Evolutionary conservation across 1,284 basidiomycete genomes (phyloP).

Genomic region (Cryptococcus deneoformans): DNA sequence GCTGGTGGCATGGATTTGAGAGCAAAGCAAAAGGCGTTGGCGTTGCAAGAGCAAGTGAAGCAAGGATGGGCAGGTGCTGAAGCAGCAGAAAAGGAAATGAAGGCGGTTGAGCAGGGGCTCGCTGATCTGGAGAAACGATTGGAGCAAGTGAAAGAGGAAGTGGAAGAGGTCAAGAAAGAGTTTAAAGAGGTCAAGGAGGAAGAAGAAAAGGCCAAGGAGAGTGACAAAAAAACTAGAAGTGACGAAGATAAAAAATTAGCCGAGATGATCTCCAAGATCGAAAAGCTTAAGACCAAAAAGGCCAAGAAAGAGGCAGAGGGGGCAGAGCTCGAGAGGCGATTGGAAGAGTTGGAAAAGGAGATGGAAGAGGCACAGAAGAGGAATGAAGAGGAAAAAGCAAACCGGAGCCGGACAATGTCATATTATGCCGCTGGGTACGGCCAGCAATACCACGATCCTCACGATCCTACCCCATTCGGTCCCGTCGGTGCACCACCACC

Average conservation of each 20-base stretch:
- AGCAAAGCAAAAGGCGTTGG: conserved; percentile 48
- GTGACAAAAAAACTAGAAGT: conserved; percentile 27
- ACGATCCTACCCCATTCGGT: conserved; percentile 2
- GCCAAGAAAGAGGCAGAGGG: conserved; percentile 44
- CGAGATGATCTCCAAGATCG: conserved; percentile 61
- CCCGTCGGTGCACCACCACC: background rate
- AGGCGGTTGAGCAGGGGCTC: conserved; percentile 31
- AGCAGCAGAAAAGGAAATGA: conserved; percentile 38
- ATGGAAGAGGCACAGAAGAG: conserved; percentile 32
- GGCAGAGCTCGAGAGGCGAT: conserved; percentile 35
- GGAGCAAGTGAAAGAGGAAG: conserved; percentile 21
- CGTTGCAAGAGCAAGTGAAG: conserved; percentile 50
- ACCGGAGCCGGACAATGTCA: conserved; percentile 4
- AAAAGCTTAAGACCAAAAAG: conserved; percentile 67
- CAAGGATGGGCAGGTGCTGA: conserved; percentile 47
- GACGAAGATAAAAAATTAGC: conserved; percentile 46
- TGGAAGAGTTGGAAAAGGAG: conserved; percentile 43
- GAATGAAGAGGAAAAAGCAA: conserved; percentile 10
- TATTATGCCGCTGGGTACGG: conserved; percentile 17
- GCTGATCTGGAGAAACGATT: conserved; percentile 32
- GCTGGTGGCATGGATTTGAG: conserved; percentile 45
- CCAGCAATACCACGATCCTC: conserved; percentile 8
- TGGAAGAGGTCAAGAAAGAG: conserved; percentile 30
- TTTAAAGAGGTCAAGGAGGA: conserved; percentile 30
- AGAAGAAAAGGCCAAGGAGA: conserved; percentile 40